These are phyloP conservation scores for Neoscytalidium dimidiatum DNA, from an alignment of 2,329 filamentous ascomycete genomes.

Conservation along the genomic window DNA sequence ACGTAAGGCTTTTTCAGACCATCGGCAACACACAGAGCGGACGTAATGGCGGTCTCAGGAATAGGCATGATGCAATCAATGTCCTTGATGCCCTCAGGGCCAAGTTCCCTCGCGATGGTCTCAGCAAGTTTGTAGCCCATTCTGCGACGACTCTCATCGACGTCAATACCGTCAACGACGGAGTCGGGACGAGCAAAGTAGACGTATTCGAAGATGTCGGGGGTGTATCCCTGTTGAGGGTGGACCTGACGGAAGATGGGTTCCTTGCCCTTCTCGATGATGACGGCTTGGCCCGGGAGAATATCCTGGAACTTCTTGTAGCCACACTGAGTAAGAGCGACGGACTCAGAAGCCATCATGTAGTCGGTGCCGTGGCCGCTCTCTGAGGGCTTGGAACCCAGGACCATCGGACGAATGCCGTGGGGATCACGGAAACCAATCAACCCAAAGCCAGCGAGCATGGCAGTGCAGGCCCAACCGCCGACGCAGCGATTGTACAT, in stretches of 20 bases:
- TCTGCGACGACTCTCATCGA: slow-evolving; percentile 78
- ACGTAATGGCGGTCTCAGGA: slow-evolving; percentile 79
- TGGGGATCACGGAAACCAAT: slow-evolving; percentile 78
- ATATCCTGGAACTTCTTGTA: slow-evolving; percentile 78
- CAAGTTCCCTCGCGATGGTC: slow-evolving; percentile 67
- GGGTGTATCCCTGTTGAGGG: slow-evolving; percentile 68
- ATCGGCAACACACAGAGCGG: slow-evolving; percentile 75
- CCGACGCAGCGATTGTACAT: slow-evolving; percentile 75
- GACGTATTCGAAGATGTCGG: slow-evolving; percentile 85
- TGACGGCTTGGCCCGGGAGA: slow-evolving; percentile 80
- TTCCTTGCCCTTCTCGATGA: slow-evolving; percentile 74
- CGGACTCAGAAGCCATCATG: slow-evolving; percentile 87
- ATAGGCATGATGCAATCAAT: slow-evolving; percentile 87
- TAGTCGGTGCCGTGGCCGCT: slow-evolving; percentile 73
- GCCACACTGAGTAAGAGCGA: slow-evolving; percentile 79
- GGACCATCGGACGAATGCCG: slow-evolving; percentile 79
- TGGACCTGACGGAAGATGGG: slow-evolving; percentile 78
- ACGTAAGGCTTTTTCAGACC: slow-evolving; percentile 74
- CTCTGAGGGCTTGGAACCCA: slow-evolving; percentile 71
- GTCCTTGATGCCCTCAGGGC: slow-evolving; percentile 68
- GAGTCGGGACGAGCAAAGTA: slow-evolving; percentile 85
- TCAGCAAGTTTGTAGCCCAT: slow-evolving; percentile 84
- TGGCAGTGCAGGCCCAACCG: slow-evolving; percentile 77
- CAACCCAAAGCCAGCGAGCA: slow-evolving; percentile 79
- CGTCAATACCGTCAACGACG: slow-evolving; percentile 83